Conservation (phyloP, 1,284 basidiomycete species). For the Ustanciosporium gigantosporum region DNA sequence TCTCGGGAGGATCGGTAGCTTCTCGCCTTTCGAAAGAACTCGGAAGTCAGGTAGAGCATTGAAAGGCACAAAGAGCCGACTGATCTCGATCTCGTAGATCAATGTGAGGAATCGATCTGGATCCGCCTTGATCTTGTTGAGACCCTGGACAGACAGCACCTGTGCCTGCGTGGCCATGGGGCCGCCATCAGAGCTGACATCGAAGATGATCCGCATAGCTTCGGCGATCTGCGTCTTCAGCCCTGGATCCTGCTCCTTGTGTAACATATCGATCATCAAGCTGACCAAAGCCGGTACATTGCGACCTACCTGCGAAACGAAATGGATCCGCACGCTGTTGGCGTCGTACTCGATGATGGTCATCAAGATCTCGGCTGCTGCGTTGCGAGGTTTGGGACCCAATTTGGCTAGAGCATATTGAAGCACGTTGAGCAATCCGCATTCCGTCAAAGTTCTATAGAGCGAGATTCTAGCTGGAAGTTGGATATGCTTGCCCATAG, state of each 20-base stretch:
- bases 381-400: conserved; percentile 70
- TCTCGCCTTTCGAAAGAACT: conserved; percentile 25
- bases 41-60: conserved; percentile 74
- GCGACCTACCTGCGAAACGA: conserved; percentile 74
- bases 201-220: conserved; percentile 81
- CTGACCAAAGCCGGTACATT: conserved; percentile 35
- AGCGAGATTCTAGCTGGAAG: conserved; percentile 80
- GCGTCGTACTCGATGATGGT: conserved; percentile 89
- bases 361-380: conserved; percentile 84
- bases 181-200: conserved; percentile 63
- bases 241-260: conserved; percentile 73
- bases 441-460: conserved; percentile 86
- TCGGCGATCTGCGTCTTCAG: conserved; percentile 89
- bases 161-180: conserved; percentile 62
- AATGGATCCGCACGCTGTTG: conserved; percentile 79
- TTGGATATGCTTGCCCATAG: conserved; percentile 96
- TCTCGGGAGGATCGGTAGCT: conserved; percentile 16
- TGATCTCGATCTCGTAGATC: conserved; percentile 80
- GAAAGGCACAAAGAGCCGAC: conserved; percentile 78
- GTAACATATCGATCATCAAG: conserved; percentile 70
- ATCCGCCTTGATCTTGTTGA: conserved; percentile 72
- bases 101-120: conserved; percentile 86
- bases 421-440: conserved; percentile 83
- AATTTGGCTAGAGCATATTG: conserved; percentile 71
- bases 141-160: conserved; percentile 40